A percentile compares a stretch with the other conserved stretches of the same genome.
Conservation (phyloP, 495 filamentous ascomycete species). For the Parmelia sp. region DNA sequence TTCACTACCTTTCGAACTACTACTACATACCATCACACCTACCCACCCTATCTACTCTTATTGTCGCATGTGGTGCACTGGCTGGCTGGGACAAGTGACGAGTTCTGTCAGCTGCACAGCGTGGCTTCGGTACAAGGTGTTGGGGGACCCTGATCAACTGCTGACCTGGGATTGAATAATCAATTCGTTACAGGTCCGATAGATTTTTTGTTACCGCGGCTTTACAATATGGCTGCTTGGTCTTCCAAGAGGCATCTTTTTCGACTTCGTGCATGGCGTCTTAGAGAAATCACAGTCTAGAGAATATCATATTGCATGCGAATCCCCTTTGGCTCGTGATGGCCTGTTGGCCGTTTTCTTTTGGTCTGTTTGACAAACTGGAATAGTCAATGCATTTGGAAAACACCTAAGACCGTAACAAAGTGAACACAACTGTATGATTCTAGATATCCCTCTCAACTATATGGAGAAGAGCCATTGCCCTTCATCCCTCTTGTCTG, state of each 20-base stretch:
- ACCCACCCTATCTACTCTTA: background rate
- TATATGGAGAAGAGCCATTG: background rate
- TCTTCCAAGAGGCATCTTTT: slow-evolving; percentile 10
- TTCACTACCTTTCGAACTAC: slow-evolving; percentile 6
- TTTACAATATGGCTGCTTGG: slow-evolving; percentile 8
- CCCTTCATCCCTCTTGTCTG: background rate
- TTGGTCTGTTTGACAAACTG: background rate
- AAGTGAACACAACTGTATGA: background rate
- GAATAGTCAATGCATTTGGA: background rate
- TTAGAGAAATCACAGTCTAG: slow-evolving; percentile 6
- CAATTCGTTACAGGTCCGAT: slow-evolving; percentile 9
- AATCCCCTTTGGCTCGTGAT: background rate
- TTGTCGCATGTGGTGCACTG: slow-evolving; percentile 7
- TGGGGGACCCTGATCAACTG: background rate
- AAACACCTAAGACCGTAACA: background rate
- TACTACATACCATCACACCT: background rate
- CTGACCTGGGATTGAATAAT: slow-evolving; percentile 11
- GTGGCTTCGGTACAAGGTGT: background rate
- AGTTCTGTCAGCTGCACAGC: background rate
- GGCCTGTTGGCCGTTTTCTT: background rate
- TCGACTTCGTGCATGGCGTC: slow-evolving; percentile 16
- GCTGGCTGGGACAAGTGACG: slow-evolving; percentile 10
- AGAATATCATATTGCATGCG: slow-evolving; percentile 10
- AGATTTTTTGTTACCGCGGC: slow-evolving; percentile 10
- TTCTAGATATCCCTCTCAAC: background rate